phyloP scores from a whole-genome alignment of 805 yeast genomes.

The Saccharomycopsis oosterbeekiorum region DNA sequence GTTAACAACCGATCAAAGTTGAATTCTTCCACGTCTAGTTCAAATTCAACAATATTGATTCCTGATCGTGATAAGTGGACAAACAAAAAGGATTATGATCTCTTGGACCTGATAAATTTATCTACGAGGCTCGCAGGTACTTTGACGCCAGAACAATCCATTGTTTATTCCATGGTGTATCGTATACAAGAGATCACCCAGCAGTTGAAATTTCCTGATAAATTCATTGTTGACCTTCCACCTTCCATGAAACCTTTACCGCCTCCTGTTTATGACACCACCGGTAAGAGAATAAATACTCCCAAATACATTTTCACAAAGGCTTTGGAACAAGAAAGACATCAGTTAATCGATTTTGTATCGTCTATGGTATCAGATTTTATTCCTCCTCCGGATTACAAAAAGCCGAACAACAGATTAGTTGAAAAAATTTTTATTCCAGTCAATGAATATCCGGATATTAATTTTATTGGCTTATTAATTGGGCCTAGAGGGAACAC shows the following conservation, averaged over 20 bases:
- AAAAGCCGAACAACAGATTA: conserved; percentile 48
- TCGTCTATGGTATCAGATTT: conserved; percentile 63
- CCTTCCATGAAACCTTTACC: conserved; percentile 74
- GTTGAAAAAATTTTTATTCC: conserved; percentile 81
- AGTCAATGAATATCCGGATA: conserved; percentile 75
- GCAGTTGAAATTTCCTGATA: conserved; percentile 40
- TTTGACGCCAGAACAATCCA: conserved; percentile 69
- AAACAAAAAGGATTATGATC: not conserved
- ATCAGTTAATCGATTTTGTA: conserved; percentile 66
- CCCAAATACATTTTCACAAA: conserved; percentile 57
- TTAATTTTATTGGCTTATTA: conserved; percentile 84
- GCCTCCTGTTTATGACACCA: conserved; percentile 78
- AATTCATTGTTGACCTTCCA: conserved; percentile 34
- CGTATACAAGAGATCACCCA: conserved; percentile 75
- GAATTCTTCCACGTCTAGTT: not conserved
- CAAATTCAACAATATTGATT: not conserved
- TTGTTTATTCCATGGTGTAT: conserved; percentile 56
- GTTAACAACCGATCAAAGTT: too few species aligned
- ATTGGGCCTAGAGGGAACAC: conserved; percentile 96
- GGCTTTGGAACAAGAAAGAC: conserved; percentile 68
- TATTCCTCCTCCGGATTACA: conserved; percentile 71
- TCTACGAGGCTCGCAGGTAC: conserved; percentile 38
- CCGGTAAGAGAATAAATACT: conserved; percentile 81
- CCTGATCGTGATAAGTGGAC: conserved; percentile 7
- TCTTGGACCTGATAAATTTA: conserved; percentile 8